Evolutionary conservation across 176 grass and related monocot genomes (phyloP).

Genomic region (Melocanna baccifera): DNA sequence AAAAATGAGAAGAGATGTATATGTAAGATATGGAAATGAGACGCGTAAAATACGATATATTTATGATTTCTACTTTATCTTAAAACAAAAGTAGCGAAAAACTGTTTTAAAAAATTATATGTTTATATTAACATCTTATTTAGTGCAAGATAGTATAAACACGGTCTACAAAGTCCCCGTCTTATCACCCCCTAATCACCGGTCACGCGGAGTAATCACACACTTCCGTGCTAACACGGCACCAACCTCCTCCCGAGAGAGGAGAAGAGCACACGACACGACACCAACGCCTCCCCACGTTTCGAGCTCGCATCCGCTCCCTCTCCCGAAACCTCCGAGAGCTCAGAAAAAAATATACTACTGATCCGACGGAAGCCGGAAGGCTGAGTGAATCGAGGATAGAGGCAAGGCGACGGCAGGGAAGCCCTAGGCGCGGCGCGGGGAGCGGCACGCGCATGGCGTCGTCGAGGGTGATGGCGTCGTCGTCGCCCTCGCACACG

Average conservation of each 20-base stretch:
- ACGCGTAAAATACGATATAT: too few species aligned
- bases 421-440: constrained; percentile 21
- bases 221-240: constrained; percentile 12
- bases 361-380: constrained; percentile 8
- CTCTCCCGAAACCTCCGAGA: background rate
- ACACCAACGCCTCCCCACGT: background rate
- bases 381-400: background rate
- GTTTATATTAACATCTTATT: too few species aligned
- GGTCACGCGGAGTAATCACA: background rate
- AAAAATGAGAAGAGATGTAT: too few species aligned
- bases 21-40: too few species aligned
- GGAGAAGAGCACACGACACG: constrained; percentile 13
- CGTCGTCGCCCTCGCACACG: constrained; percentile 59
- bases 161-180: background rate
- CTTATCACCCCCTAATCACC: background rate
- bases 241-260: background rate
- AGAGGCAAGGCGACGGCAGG: constrained; percentile 6
- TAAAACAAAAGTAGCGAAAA: too few species aligned
- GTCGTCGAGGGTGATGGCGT: constrained; percentile 67
- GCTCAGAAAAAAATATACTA: background rate
- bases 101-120: too few species aligned
- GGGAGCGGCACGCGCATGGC: constrained; percentile 42
- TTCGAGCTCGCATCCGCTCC: background rate
- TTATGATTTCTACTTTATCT: too few species aligned
- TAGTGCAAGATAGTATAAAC: too few species aligned